Base-by-base conservation (phyloP, 345 rosid species). In the Firmiana major region DNA sequence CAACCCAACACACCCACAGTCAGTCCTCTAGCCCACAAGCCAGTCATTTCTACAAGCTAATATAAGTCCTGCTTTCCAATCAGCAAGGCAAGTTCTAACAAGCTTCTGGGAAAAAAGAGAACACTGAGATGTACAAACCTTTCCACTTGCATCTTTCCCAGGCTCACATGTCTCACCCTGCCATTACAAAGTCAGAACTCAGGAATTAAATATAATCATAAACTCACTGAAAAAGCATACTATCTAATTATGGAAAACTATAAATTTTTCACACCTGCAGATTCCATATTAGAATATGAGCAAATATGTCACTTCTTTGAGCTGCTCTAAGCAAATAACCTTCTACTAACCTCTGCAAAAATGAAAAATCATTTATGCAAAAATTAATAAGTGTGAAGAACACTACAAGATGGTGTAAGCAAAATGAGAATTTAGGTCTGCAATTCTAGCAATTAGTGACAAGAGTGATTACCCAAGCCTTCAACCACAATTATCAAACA, bases 231-330 rank as follows among this genome's bases (percentile, higher is more conserved):
- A 65, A 63, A 28, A 36, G 28, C 63, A 82, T 43, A 55, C 66
- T 57, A 57, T 79, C 75, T 49, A 75, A 64, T 79, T 74, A 42
- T 43, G 72, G 58, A 81, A 22, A 75, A 66, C 24, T 31, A 48
- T 48, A 70, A 31, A 59, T 46, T 10, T 59, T 75, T 66, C 83
- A 54, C 73, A 97, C 99, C 96, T 94, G 97, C 74, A 97, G 82
- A 88, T 91, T 94, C 99, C 99, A 97, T 82, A 97, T 94, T 80
- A 97, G 85, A 85, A 94, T 97, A 83, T 97, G 99, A 71, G 98
- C 94, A 80, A 97, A 97, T 85, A 97, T 84, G 80, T 97, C 97
- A 81, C 98, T 97, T 85, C 95, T 87, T 79, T 97, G 97, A 80
- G 99, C 82, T 73, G 99, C 99, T 89, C 98, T 89, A 43, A 97